Conservation (phyloP, 192 early-diverging fungal species). For the Linnemannia exigua region DNA sequence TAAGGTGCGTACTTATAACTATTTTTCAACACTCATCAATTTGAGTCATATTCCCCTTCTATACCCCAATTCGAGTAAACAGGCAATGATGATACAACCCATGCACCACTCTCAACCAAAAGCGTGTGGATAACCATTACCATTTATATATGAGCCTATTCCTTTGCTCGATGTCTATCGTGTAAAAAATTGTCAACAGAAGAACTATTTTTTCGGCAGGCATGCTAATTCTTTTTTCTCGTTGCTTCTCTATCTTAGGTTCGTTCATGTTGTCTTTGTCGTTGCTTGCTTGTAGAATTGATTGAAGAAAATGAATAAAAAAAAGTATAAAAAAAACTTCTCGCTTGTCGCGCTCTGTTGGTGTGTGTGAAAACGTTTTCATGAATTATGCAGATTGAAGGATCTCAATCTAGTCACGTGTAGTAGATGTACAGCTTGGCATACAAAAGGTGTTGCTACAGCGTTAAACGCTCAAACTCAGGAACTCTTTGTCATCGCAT, state of each 20-base stretch:
- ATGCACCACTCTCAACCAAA: slow-evolving; percentile 62
- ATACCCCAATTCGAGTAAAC: not conserved
- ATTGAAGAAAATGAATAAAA: slow-evolving; percentile 17
- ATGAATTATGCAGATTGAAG: not conserved
- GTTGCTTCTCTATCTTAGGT: slow-evolving; percentile 17
- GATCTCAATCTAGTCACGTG: not conserved
- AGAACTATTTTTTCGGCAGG: slow-evolving; percentile 11
- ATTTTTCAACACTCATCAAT: not conserved
- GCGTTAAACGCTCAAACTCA: not conserved
- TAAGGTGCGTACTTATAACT: slow-evolving; percentile 40
- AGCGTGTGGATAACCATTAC: slow-evolving; percentile 62
- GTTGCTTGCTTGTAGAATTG: not conserved
- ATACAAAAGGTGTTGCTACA: not conserved
- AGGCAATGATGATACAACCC: slow-evolving; percentile 59
- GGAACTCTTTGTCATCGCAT: not conserved
- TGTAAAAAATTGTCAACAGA: slow-evolving; percentile 1
- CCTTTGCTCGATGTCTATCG: not conserved
- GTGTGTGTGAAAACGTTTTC: not conserved
- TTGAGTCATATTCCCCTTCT: not conserved
- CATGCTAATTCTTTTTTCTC: slow-evolving; percentile 26
- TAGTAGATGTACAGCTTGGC: not conserved
- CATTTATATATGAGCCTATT: slow-evolving; percentile 54
- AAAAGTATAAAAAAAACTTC: not conserved
- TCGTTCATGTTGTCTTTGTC: not conserved
- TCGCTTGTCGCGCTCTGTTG: not conserved